Conservation (phyloP, 768 basidiomycete species). For the Mycena vitilis region DNA sequence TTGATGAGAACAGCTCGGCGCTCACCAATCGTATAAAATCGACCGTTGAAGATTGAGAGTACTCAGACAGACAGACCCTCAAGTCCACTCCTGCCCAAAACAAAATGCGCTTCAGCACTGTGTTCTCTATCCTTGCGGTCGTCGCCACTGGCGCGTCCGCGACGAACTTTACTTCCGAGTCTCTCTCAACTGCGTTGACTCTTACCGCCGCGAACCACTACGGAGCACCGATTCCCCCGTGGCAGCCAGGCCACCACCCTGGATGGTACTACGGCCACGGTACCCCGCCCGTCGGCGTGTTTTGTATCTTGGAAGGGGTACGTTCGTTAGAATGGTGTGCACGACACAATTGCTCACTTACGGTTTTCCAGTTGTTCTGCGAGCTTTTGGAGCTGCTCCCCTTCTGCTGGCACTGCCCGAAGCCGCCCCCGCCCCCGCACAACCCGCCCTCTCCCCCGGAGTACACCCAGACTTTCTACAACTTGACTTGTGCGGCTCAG, state of each 20-base stretch:
- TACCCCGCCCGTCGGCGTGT: slow-evolving; percentile 6
- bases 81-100: slow-evolving; percentile 10
- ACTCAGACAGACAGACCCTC: slow-evolving; percentile 21
- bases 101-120: slow-evolving; percentile 34
- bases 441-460: slow-evolving; percentile 39
- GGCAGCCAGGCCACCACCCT: slow-evolving; percentile 43
- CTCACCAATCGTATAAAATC: slow-evolving; percentile 22
- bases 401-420: slow-evolving; percentile 42
- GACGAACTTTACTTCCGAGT: not conserved
- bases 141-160: slow-evolving; percentile 22
- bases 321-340: not conserved
- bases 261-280: slow-evolving; percentile 53
- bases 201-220: slow-evolving; percentile 43
- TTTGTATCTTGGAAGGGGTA: slow-evolving; percentile 20
- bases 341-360: slow-evolving; percentile 1
- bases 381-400: slow-evolving; percentile 41
- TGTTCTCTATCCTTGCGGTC: slow-evolving; percentile 25
- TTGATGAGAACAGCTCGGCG: slow-evolving; percentile 9
- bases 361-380: slow-evolving; percentile 37
- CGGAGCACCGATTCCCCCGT: slow-evolving; percentile 50
- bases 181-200: slow-evolving; percentile 6
- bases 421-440: slow-evolving; percentile 34
- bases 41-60: slow-evolving; percentile 28
- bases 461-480: slow-evolving; percentile 42
- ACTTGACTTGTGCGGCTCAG: slow-evolving; percentile 46